Evolutionary conservation across 169 alveolate genomes (phyloP), one percentile per base, ranked within the genome.

Genomic region (Cryptosporidium parvum): DNA sequence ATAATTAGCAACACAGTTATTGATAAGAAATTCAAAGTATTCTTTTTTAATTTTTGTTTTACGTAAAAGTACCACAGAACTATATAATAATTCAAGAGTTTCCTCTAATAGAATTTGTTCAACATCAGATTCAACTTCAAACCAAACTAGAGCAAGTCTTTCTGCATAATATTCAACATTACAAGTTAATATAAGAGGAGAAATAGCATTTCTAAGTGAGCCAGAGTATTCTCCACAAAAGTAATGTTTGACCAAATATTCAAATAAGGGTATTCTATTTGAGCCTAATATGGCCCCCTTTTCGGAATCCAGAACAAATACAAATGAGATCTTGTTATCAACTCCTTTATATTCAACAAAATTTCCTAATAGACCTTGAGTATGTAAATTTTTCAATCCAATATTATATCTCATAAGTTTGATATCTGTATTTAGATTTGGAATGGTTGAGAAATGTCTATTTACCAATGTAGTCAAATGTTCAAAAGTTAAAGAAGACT

Each of bases 151-250:
- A 7, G 85, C 39, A 52, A 71, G 61, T 16, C 69, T 56, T 29
- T 71, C 85, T 12, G 29, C 61, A 71, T 21, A 71, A n/a, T 71
- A 71, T 12, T 71, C 85, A 23, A 71, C 85, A 9, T n/a, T 51
- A 26, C 85, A 71, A 2, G 45, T 56, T 29, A 71, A 35, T 14
- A n/a, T 29, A 18, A 71, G 67, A 29, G 85, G 85, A 26, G 29
- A 71, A 26, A 71, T 7, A 14, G 69, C 85, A 29, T 44, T 71
- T 44, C 42, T 71, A 8, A 71, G 85, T 23, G 85, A 51, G 23
- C 85, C 85, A 7, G 61, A 51, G 67, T 51, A 71, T 12, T 71
- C 85, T 31, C 85, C 85, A 71, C 85, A 71, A 71, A 71, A 71
- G 26, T 51, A 71, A 29, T 71, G 48, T 39, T 71, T 71, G 26